phyloP scores from a whole-genome alignment of 2,329 filamentous ascomycete species.

The Colletotrichum nymphaeae region DNA sequence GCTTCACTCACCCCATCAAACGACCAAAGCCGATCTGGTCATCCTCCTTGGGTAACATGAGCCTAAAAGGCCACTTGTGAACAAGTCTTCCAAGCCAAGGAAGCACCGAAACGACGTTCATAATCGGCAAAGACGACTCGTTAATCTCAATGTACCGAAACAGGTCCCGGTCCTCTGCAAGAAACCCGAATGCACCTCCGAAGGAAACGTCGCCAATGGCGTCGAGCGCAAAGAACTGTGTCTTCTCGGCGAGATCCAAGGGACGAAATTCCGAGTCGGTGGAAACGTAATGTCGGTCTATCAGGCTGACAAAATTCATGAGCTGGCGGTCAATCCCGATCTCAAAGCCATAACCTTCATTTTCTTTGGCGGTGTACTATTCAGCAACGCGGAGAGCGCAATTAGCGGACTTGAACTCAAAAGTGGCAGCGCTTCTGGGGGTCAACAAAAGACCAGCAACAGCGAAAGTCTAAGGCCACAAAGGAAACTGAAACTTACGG shows the following conservation, averaged over 20 bases:
- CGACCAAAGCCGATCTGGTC: slow-evolving; percentile 53
- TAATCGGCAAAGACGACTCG: slow-evolving; percentile 53
- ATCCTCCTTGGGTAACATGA: slow-evolving; percentile 52
- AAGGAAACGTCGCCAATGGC: slow-evolving; percentile 64
- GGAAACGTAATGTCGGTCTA: slow-evolving; percentile 60
- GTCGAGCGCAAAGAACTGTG: slow-evolving; percentile 65
- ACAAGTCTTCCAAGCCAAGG: slow-evolving; percentile 55
- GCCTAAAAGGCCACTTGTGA: slow-evolving; percentile 52
- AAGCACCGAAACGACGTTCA: slow-evolving; percentile 55
- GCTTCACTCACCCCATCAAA: slow-evolving; percentile 45
- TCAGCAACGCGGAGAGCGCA: slow-evolving; percentile 25
- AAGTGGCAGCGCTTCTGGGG: background rate
- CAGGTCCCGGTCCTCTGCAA: slow-evolving; percentile 60
- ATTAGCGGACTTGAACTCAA: background rate
- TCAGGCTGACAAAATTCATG: slow-evolving; percentile 53
- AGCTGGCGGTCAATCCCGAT: slow-evolving; percentile 53
- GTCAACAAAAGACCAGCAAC: background rate
- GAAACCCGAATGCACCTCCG: slow-evolving; percentile 63
- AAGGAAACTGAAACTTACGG: slow-evolving; percentile 45
- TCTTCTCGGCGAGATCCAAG: slow-evolving; percentile 61
- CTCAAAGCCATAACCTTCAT: slow-evolving; percentile 55
- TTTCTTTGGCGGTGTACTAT: slow-evolving; percentile 64
- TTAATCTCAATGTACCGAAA: slow-evolving; percentile 58
- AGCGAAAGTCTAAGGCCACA: background rate
- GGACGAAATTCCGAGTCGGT: slow-evolving; percentile 45